Conservation (phyloP, 2,329 filamentous ascomycete genomes). For the Endocalyx cinctus region DNA sequence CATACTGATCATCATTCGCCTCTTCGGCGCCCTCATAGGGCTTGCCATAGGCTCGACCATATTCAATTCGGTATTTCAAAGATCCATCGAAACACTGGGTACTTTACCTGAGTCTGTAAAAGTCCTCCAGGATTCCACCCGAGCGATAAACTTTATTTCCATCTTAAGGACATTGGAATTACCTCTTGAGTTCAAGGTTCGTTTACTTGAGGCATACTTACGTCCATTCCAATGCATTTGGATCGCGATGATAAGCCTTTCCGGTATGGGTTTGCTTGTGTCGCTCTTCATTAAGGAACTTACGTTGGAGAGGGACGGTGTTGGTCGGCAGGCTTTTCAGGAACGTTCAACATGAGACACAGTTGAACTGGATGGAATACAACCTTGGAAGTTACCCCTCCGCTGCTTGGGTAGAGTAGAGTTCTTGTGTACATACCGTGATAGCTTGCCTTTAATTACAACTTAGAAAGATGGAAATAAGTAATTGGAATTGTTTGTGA, state of each 20-base stretch:
- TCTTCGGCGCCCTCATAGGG: conserved; percentile 31
- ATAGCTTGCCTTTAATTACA: too few species aligned
- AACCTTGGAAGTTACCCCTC: too few species aligned
- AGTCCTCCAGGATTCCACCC: not conserved
- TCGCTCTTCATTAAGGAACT: not conserved
- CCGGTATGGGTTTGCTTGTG: not conserved
- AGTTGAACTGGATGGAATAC: too few species aligned
- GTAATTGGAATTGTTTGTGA: too few species aligned
- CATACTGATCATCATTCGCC: conserved; percentile 24
- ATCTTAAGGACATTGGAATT: not conserved
- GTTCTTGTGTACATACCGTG: too few species aligned
- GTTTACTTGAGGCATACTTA: not conserved
- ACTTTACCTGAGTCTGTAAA: conserved; percentile 6
- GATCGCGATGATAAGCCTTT: not conserved
- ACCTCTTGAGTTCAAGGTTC: not conserved
- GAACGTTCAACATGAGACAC: too few species aligned
- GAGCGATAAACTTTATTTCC: not conserved
- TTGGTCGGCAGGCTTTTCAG: conserved; percentile 2
- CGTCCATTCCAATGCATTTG: not conserved
- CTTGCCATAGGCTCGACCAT: conserved; percentile 26
- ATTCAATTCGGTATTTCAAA: conserved; percentile 24
- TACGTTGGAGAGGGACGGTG: conserved; percentile 1
- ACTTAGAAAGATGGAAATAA: too few species aligned
- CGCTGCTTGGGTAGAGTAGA: too few species aligned
- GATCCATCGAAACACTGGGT: conserved; percentile 6